phyloP scores from a whole-genome alignment of 495 filamentous ascomycete genomes.

The Aspergillus ostianus region DNA sequence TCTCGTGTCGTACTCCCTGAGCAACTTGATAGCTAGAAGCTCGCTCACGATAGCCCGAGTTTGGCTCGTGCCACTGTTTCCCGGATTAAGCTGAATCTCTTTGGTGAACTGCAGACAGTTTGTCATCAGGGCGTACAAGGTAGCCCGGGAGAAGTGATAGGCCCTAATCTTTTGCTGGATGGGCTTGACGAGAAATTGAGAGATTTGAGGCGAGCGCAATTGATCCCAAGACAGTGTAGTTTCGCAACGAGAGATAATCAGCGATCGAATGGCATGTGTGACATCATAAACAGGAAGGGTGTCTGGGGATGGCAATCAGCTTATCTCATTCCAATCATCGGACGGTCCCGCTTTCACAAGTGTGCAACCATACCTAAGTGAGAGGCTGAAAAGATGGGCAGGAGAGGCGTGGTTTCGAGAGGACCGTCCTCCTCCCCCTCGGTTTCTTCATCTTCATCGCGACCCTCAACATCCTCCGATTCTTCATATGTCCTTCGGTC shows the following conservation, averaged over 20 bases:
- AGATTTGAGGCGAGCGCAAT: slow-evolving; percentile 88
- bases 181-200: slow-evolving; percentile 91
- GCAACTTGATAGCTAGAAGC: slow-evolving; percentile 83
- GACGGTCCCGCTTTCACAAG: background rate
- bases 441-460: slow-evolving; percentile 48
- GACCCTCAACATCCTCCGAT: slow-evolving; percentile 40
- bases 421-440: slow-evolving; percentile 60
- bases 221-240: slow-evolving; percentile 96
- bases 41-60: slow-evolving; percentile 87
- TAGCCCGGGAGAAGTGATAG: slow-evolving; percentile 79
- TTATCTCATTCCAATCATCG: background rate
- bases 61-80: slow-evolving; percentile 74
- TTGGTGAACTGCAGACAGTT: slow-evolving; percentile 93
- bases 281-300: slow-evolving; percentile 82
- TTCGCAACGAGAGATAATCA: slow-evolving; percentile 80
- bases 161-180: slow-evolving; percentile 77
- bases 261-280: slow-evolving; percentile 80
- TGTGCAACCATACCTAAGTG: slow-evolving; percentile 61
- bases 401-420: slow-evolving; percentile 57
- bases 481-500: slow-evolving; percentile 27
- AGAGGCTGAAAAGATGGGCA: slow-evolving; percentile 80
- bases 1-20: slow-evolving; percentile 83
- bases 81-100: slow-evolving; percentile 75
- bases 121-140: slow-evolving; percentile 84
- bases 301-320: slow-evolving; percentile 42